phyloP scores from a whole-genome alignment of 352 stramenopile species.

The Peronosclerospora sorghi region DNA sequence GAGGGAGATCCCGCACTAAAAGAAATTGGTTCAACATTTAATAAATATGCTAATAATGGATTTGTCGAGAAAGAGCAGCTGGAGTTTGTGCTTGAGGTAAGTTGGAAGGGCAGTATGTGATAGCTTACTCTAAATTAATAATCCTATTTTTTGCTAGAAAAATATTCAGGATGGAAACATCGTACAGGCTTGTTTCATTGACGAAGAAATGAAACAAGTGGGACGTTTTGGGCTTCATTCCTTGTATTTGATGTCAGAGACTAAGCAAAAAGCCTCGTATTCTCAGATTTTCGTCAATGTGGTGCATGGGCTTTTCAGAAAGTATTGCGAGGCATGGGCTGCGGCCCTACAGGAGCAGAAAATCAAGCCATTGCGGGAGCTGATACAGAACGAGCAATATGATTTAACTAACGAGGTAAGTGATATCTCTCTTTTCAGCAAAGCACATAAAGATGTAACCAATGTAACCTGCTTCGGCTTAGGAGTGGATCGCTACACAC shows the following conservation, averaged over 20 bases:
- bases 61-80: constrained; percentile 16
- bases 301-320: constrained; percentile 38
- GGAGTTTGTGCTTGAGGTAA: constrained; percentile 26
- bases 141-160: constrained; percentile 11
- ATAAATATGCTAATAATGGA: constrained; percentile 18
- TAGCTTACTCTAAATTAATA: neutral
- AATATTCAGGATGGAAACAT: constrained; percentile 3
- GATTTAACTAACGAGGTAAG: constrained; percentile 63
- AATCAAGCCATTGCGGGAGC: constrained; percentile 49
- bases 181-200: constrained; percentile 31
- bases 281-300: constrained; percentile 42
- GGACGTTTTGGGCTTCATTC: constrained; percentile 36
- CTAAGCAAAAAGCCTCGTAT: constrained; percentile 30
- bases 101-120: neutral
- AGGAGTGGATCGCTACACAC: constrained; percentile 68
- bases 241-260: constrained; percentile 41
- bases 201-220: constrained; percentile 40
- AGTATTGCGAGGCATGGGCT: constrained; percentile 66
- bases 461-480: neutral
- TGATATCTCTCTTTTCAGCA: neutral
- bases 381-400: constrained; percentile 61
- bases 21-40: constrained; percentile 12
- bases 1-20: constrained; percentile 8
- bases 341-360: constrained; percentile 39
- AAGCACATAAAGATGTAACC: neutral